phyloP scores from a whole-genome alignment of 768 basidiomycete species.

The Mycena crocata region DNA sequence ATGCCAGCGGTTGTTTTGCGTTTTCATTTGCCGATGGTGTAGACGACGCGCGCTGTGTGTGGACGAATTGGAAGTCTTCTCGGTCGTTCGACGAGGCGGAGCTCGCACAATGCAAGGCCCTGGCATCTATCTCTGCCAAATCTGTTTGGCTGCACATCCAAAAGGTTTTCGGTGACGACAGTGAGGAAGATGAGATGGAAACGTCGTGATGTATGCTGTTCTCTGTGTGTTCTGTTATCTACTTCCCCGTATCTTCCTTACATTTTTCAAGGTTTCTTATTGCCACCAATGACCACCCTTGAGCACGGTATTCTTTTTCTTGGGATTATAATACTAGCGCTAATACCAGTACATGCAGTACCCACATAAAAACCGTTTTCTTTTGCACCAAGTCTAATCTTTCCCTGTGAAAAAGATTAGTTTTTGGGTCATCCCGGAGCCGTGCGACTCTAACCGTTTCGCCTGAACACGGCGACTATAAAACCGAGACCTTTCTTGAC shows the following conservation, averaged over 20 bases:
- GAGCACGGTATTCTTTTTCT: no score
- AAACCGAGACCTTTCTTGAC: no score
- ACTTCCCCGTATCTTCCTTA: neutral
- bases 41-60: constrained; percentile 55
- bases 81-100: constrained; percentile 52
- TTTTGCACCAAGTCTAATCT: no score
- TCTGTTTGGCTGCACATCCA: constrained; percentile 53
- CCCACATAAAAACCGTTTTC: no score
- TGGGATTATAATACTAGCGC: no score
- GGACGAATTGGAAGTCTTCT: constrained; percentile 66
- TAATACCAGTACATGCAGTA: no score
- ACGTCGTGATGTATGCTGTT: neutral
- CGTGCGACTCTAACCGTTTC: no score
- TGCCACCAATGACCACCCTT: no score
- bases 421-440: no score
- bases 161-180: constrained; percentile 24
- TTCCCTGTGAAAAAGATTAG: no score
- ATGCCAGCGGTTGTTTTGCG: constrained; percentile 74
- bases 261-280: no score
- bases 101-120: constrained; percentile 56
- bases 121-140: constrained; percentile 60
- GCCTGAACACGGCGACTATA: no score
- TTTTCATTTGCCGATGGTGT: constrained; percentile 61
- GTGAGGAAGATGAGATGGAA: constrained; percentile 26
- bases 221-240: neutral